Evolutionary conservation across 2,329 filamentous ascomycete species (phyloP), one percentile per base, ranked within the genome.

Genomic region (Aspergillus sp.): DNA sequence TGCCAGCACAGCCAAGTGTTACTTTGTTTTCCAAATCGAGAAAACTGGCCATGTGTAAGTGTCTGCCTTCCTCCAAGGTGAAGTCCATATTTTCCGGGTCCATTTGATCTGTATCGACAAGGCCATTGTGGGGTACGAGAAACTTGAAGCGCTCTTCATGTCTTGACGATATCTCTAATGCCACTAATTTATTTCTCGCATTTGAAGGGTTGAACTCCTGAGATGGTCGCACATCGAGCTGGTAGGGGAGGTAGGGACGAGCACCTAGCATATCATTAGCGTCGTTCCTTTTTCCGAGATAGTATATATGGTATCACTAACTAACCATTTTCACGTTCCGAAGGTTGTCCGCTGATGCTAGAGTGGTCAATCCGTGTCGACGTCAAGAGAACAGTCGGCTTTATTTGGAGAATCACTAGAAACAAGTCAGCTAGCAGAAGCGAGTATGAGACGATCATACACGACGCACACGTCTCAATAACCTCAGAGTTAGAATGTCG

Each of bases 1-100:
- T 93, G n/a, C 93, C 91, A 24, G 89, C 89, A 74, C 95, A 98
- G 3, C 91, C 90, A 48, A 96, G 79, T 78, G 91, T 90, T 12
- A 89, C 71, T 5, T 75, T 79, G 65, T 89, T 93, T 3, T 93
- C 88, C 54, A 95, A 77, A 67, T 96, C 87, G 59, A 96, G 82
- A 59, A 79, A 84, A 2, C 89, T 83, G 3, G 88, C 86, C 8
- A 96, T 81, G 45, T 86, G 85, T 65, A 96, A 80, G 7, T 90
- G 70, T 58, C 82, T 85, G 30, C 86, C 85, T 65, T 89, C 86
- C 34, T 80, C 79, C 7, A 82, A 82, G n/a, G 79, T 80, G 54
- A 80, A 78, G 4, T 78, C 77, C 50, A 76, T 64, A 22, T 77
- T 73, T 33, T 75, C 73, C 6, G 68, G 67, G 12, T 73, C 70